Base-by-base conservation (phyloP, 495 filamentous ascomycete species). In the Elaphomyces granulatus region DNA sequence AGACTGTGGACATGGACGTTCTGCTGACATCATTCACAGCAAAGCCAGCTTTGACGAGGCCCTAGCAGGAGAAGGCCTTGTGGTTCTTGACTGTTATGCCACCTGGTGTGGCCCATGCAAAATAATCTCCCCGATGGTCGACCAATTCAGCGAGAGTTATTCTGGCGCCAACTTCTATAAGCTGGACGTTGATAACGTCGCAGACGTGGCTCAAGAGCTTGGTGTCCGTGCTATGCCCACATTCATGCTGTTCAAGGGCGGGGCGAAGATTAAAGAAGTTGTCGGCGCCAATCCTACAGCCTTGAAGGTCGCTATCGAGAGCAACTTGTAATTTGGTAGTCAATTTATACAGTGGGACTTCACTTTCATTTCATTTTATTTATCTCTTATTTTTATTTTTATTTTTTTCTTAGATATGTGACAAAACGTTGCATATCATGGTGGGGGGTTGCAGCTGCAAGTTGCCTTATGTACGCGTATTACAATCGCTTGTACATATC, bases 41-140 rank as follows among this genome's bases (percentile, higher is more conserved):
- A 66, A 66, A 46, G 56, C 60, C 0, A 68, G 77, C 21, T 94
- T 78, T 66, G 63, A 77, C 37, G 44, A 56, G 39, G 72, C 71
- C 32, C 42, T 85, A 38, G 20, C 34, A 16, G 35, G 43, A 15
- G 44, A 53, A 15, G 56, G 58, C 26, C 58, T 82, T 46, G 70
- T 93, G 47, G 64, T 95, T 47, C 54, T 94, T 58, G 88, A 96
- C 70, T 86, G 75, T 66, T 83, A 80, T 57, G 88, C 88, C 33
- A 72, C 63, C 26, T 96, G 88, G 88, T 96, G 88, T 70, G 87
- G 86, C 30, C 88, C 88, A 40, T 96, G 88, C 79, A 94, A 86
- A 69, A 68, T 73, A 47, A 85, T 96, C 49, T 73, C 86, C 15
- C 88, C 88, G 28, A 51, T 68, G 18, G 55, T 94, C 39, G 72